Base-by-base conservation (phyloP, 1,139 yeast species). In the Saccharomyces hybrid region DNA sequence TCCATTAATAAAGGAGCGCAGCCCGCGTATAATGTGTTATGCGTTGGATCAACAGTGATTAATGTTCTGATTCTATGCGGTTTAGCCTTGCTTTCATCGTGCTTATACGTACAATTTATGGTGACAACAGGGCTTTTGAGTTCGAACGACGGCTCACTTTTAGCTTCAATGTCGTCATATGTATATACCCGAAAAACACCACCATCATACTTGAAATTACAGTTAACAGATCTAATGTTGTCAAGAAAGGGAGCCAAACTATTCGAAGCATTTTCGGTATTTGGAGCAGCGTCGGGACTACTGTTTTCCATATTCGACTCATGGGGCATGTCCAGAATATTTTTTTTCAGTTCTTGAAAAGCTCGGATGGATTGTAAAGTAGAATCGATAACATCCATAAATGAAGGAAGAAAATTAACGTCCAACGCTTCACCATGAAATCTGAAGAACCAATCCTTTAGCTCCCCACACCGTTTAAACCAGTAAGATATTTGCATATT, bases 1-100 rank as follows among this genome's bases (percentile, higher is more conserved):
- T 85, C 91, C 51, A 75, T 68, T 8, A 89, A 65, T 9, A 89
- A 86, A 0, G 97, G 96, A 24, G 90, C 89, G 69, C 96, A 88
- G 1, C 82, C 74, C 0, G 96, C 81, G 57, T 80, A 79, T 4
- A 93, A 66, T 0, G 77, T 78, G 66, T 93, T 93, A 54, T 81
- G 82, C 0, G 97, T 87, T 0, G 89, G 78, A n/a, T 63, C 66
- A 28, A 69, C 66, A 21, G 56, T 58, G 6, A 67, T 59, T 9
- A 63, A 51, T 7, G 64, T 61, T 53, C 70, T 62, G 11, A 70
- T 54, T 61, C 63, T 58, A 55, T 69, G 72, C 1, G 61, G 61
- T 53, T 62, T 61, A 9, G 51, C 73, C 48, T 71, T 72, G 1
- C 59, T 51, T 1, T 68, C 67, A 5, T 64, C 56, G 29, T 66